These are phyloP conservation scores for Aspergillus sp. DNA, from an alignment of 2,329 filamentous ascomycete genomes.

Conservation along the genomic window DNA sequence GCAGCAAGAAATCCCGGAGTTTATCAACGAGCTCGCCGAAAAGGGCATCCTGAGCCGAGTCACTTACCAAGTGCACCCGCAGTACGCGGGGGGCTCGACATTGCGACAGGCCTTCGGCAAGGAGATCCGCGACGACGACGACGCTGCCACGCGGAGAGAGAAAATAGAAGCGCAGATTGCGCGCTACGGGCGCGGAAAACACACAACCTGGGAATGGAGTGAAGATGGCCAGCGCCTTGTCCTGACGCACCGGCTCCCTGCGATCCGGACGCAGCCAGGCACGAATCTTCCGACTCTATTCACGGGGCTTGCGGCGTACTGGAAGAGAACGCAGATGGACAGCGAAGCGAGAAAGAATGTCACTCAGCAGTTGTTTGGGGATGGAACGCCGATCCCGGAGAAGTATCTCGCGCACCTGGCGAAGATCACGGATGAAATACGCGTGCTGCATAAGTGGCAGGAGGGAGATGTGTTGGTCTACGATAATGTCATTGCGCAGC, in stretches of 20 bases:
- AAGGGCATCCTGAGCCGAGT: slow-evolving; percentile 46
- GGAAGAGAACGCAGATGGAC: slow-evolving; percentile 31
- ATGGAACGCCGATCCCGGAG: slow-evolving; percentile 49
- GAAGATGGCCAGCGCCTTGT: slow-evolving; percentile 38
- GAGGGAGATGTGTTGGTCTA: slow-evolving; percentile 49
- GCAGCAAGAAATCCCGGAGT: slow-evolving; percentile 47
- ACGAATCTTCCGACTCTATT: slow-evolving; percentile 48
- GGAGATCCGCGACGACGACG: slow-evolving; percentile 44
- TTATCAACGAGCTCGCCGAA: slow-evolving; percentile 41
- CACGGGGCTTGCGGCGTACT: slow-evolving; percentile 47
- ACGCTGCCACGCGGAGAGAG: slow-evolving; percentile 36
- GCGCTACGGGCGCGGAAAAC: slow-evolving; percentile 44
- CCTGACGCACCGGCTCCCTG: slow-evolving; percentile 47
- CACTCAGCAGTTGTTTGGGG: slow-evolving; percentile 44
- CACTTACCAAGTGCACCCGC: slow-evolving; percentile 43
- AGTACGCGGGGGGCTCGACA: slow-evolving; percentile 49
- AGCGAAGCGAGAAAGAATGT: slow-evolving; percentile 28
- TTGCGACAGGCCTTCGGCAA: slow-evolving; percentile 49
- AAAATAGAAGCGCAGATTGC: slow-evolving; percentile 52
- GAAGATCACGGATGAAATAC: slow-evolving; percentile 49
- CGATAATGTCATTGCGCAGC: slow-evolving; percentile 50
- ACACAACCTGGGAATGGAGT: slow-evolving; percentile 50
- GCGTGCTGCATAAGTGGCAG: slow-evolving; percentile 49
- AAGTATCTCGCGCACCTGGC: slow-evolving; percentile 42
- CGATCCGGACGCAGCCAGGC: slow-evolving; percentile 46